These are phyloP conservation scores for Hemisphaericaspora lyxosophila DNA, from an alignment of 1,139 yeast species.

Conservation along the genomic window DNA sequence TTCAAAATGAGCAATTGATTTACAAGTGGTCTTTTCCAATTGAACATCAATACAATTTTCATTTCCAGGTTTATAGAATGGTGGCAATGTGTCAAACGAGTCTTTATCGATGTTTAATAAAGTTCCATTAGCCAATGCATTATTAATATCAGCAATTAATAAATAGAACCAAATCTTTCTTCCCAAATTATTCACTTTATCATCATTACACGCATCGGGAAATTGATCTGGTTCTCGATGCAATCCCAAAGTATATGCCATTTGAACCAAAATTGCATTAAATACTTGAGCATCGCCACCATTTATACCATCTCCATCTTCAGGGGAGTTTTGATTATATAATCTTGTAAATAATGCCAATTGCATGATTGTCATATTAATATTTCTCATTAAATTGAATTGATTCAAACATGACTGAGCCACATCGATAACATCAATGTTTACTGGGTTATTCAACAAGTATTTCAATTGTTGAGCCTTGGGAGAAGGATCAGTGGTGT, in stretches of 20 bases:
- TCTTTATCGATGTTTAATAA: slow-evolving; percentile 29
- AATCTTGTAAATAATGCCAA: slow-evolving; percentile 39
- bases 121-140: slow-evolving; percentile 40
- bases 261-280: slow-evolving; percentile 38
- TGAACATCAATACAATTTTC: slow-evolving; percentile 27
- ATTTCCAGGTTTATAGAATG: slow-evolving; percentile 31
- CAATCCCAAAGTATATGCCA: slow-evolving; percentile 46
- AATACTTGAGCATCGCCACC: slow-evolving; percentile 47
- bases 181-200: slow-evolving; percentile 28
- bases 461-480: slow-evolving; percentile 24
- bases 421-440: slow-evolving; percentile 32
- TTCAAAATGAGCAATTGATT: slow-evolving; percentile 19
- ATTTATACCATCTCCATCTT: slow-evolving; percentile 49
- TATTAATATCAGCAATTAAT: slow-evolving; percentile 36
- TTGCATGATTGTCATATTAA: slow-evolving; percentile 51
- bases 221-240: slow-evolving; percentile 41
- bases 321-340: slow-evolving; percentile 47
- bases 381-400: slow-evolving; percentile 35
- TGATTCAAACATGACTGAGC: slow-evolving; percentile 39
- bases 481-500: slow-evolving; percentile 22
- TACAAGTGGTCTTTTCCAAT: slow-evolving; percentile 22
- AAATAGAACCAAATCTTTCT: slow-evolving; percentile 37
- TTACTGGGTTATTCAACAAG: slow-evolving; percentile 31
- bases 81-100: slow-evolving; percentile 36
- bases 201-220: slow-evolving; percentile 21